Conservation (phyloP, 2,329 filamentous ascomycete genomes). For the Xylaria polymorpha region DNA sequence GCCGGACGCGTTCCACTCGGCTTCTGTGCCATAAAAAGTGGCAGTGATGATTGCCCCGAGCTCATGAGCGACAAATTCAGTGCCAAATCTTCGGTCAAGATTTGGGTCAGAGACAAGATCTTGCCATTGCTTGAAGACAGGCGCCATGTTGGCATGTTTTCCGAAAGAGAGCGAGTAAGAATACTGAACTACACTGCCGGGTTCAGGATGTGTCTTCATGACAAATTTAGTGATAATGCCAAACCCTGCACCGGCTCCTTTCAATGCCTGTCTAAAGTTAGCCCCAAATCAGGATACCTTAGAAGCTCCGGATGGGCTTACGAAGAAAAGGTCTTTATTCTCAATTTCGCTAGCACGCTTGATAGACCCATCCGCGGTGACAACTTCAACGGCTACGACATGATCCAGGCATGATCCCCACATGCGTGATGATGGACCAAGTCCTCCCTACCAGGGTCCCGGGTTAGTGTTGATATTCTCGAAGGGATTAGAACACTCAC, state of each 20-base stretch:
- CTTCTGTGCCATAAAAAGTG: constrained; percentile 69
- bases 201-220: constrained; percentile 66
- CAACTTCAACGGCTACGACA: constrained; percentile 65
- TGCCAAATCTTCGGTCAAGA: constrained; percentile 69
- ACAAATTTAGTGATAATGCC: constrained; percentile 69
- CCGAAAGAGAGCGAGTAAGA: constrained; percentile 65
- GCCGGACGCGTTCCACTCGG: constrained; percentile 64
- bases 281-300: constrained; percentile 6
- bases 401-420: constrained; percentile 69
- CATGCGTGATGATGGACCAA: constrained; percentile 68
- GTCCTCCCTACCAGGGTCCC: constrained; percentile 59
- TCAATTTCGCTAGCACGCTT: constrained; percentile 58
- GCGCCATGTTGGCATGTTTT: constrained; percentile 59
- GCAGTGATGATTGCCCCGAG: constrained; percentile 67
- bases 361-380: constrained; percentile 66
- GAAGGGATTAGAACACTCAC: constrained; percentile 51
- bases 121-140: constrained; percentile 69
- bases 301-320: constrained; percentile 39
- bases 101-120: constrained; percentile 63
- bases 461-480: constrained; percentile 35
- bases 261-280: constrained; percentile 56
- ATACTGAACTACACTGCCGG: constrained; percentile 68
- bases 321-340: constrained; percentile 67
- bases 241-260: constrained; percentile 67
- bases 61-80: constrained; percentile 65